A percentile compares a stretch with the other conserved stretches of the same genome.
Evolutionary conservation across 139 green algal genomes (phyloP).

Genomic region (Picochlorum sp.): DNA sequence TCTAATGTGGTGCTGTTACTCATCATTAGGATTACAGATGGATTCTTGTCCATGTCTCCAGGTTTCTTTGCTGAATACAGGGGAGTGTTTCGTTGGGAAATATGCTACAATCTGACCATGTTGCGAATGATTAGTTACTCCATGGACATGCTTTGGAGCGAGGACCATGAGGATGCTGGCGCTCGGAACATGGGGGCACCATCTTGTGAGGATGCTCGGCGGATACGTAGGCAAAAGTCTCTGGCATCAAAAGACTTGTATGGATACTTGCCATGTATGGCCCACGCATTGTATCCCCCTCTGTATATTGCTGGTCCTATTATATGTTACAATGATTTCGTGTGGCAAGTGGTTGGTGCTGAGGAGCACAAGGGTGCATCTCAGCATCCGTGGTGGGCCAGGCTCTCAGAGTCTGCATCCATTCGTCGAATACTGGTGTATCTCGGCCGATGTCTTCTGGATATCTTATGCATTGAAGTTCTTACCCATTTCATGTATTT

Average conservation of each 20-base stretch:
- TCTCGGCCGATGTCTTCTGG: slow-evolving; percentile 27
- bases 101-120: slow-evolving; percentile 79
- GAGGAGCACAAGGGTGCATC: slow-evolving; percentile 7
- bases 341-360: slow-evolving; percentile 45
- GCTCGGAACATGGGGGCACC: background rate
- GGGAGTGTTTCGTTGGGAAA: slow-evolving; percentile 76
- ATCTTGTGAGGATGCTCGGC: background rate
- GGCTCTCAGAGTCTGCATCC: background rate
- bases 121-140: slow-evolving; percentile 78
- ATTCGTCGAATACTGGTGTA: slow-evolving; percentile 30
- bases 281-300: slow-evolving; percentile 78
- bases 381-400: background rate
- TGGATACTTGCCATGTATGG: slow-evolving; percentile 44
- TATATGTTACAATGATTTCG: slow-evolving; percentile 77
- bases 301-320: slow-evolving; percentile 88
- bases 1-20: slow-evolving; percentile 43
- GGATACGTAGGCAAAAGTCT: slow-evolving; percentile 9
- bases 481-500: slow-evolving; percentile 76
- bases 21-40: slow-evolving; percentile 30
- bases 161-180: background rate
- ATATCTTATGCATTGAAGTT: slow-evolving; percentile 58
- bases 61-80: slow-evolving; percentile 1
- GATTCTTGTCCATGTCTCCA: slow-evolving; percentile 16
- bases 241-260: slow-evolving; percentile 17
- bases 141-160: slow-evolving; percentile 67